Base-by-base conservation (phyloP, 306 rosid species). In the Pterocarpus macrocarpus region DNA sequence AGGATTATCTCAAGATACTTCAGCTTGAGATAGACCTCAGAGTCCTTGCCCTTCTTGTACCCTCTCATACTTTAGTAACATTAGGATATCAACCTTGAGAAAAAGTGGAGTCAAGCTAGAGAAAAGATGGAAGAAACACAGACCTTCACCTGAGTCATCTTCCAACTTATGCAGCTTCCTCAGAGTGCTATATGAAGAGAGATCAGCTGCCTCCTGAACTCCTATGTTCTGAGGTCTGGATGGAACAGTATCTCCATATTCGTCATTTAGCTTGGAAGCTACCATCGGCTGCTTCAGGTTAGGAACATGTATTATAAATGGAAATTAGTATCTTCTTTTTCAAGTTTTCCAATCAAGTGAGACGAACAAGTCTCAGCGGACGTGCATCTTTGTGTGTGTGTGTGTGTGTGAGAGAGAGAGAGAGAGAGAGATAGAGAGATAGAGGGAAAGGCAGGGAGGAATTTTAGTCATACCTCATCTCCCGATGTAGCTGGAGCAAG, bases 171-270 rank as follows among this genome's bases (percentile, higher is more conserved):
- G 85, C 83, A 84, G 87, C 85, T 88, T 89, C 80, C 82, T 81
- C 87, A 64, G 17, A 80, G 88, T 76, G 86, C 84, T 75, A 78
- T 69, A 79, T 70, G 90, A 61, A 32, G 93, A 59, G 32, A 70
- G 66, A 79, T 88, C 90, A 56, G 85, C 87, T 49, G 80, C 89
- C 53, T 69, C 90, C 57, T 78, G 90, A 76, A 70, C 65, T 41
- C 87, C 88, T 5, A 82, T 68, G 82, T 90, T 80, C 35, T 81
- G 89, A 73, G 86, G 94, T 78, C 85, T 85, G 47, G 97, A 87
- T 56, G 98, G 98, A 81, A 95, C 92, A 41, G 99, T 93, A 71
- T 86, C 97, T 79, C 98, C 97, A 82, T 93, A 95, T 43, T 86
- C 94, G 14, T 95, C 91, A 82, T 90, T 90, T 77, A 87, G 84